Conservation (phyloP, 805 yeast species). For the Nakazawaea ambrosiae region DNA sequence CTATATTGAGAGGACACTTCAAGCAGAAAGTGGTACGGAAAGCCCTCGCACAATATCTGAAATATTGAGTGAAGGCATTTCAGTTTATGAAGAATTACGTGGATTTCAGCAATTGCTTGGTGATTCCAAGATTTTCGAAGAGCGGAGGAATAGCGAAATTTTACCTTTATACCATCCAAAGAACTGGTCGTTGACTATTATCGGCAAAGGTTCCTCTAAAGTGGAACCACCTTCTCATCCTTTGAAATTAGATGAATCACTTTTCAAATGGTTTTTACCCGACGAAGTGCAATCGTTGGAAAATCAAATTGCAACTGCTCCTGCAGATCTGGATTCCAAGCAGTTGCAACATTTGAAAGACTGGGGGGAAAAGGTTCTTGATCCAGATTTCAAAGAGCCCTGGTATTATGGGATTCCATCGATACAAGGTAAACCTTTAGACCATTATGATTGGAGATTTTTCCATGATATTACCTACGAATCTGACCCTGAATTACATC, state of each 20-base stretch:
- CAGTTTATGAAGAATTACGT: conserved; percentile 4
- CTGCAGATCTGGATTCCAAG: neutral
- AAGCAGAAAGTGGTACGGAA: neutral
- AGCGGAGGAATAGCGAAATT: neutral
- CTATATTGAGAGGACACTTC: too few species aligned
- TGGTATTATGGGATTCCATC: conserved; percentile 11
- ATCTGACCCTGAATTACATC: conserved; percentile 26
- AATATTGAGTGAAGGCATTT: conserved; percentile 2
- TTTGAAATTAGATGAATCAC: neutral
- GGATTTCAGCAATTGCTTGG: too few species aligned
- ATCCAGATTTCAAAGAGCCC: conserved; percentile 4
- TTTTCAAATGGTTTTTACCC: conserved; percentile 8
- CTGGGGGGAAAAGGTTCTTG: neutral
- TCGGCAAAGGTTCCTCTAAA: conserved; percentile 1
- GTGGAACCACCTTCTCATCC: neutral
- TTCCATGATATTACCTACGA: conserved; percentile 30
- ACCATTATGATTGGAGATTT: conserved; percentile 45
- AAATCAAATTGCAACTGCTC: neutral
- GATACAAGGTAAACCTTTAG: conserved; percentile 6
- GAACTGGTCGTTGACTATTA: neutral
- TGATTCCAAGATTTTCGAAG: neutral
- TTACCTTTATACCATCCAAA: neutral
- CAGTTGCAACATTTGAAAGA: conserved; percentile 3
- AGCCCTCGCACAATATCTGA: neutral
- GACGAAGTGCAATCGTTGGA: conserved; percentile 4